Base-by-base conservation (phyloP, 148 eudicot genomes). In the Fallopia convolvulus region DNA sequence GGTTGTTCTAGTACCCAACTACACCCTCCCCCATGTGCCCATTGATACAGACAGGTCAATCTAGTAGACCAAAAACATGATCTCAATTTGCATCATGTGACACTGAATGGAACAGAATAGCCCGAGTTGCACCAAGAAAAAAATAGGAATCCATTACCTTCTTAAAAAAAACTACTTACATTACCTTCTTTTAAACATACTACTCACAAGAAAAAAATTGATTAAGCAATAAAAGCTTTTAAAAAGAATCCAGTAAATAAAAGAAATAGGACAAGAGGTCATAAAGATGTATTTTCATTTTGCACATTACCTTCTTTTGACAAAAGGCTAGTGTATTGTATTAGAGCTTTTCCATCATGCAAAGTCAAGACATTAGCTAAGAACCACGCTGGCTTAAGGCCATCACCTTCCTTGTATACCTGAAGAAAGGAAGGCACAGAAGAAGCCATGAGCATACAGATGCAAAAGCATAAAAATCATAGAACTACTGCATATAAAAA, bases 311-410 rank as follows among this genome's bases (percentile, higher is more conserved):
- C 65, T 58, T 58, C 65, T 58, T 58, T 58, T 77, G 82, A 80
- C 65, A 58, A 58, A 72, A 89, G 87, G 77, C 84, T 87, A 39
- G 60, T 81, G 81, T 88, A 95, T 74, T 82, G 84, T 73, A 92
- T 90, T 78, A 81, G 81, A 48, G 93, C 99, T 82, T 86, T 88
- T 80, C 87, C 88, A 80, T 83, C 88, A 68, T 89, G 84, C 78
- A 91, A 21, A 77, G 75, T 84, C 83, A 91, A 76, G 12, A 92
- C 86, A 76, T 70, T 83, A 74, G 97, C 99, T 23, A 92, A 77
- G 83, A 87, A 92, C 99, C 99, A 95, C 56, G 89, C 97, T 49
- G 86, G 79, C 77, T 81, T 87, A 70, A 74, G 61, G 74, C 84
- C 79, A 73, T 80, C 85, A 75, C 83, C 84, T 68, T 82, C 84